phyloP scores from a whole-genome alignment of 1,139 yeast species.

The Kodamaea plutei region DNA sequence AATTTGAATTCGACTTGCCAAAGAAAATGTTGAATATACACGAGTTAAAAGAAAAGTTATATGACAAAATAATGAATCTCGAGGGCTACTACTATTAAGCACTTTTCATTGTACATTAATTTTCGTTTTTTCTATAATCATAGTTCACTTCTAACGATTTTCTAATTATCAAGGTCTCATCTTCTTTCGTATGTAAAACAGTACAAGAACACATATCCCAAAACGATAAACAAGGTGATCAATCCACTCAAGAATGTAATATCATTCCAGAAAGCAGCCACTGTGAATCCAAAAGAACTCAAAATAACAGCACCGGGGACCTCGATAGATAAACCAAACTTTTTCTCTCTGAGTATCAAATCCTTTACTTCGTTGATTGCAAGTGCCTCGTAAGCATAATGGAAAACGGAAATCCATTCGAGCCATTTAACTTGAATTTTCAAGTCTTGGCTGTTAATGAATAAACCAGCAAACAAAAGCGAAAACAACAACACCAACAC shows the following conservation, averaged over 20 bases:
- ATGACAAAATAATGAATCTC: conserved; percentile 48
- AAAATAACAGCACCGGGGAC: conserved; percentile 98
- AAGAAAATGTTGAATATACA: conserved; percentile 46
- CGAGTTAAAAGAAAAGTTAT: conserved; percentile 51
- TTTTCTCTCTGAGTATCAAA: conserved; percentile 76
- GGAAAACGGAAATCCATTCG: conserved; percentile 85
- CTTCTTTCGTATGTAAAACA: conserved; percentile 72
- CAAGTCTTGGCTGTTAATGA: conserved; percentile 76
- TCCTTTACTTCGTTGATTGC: conserved; percentile 92
- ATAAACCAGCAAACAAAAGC: conserved; percentile 85
- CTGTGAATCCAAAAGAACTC: conserved; percentile 91
- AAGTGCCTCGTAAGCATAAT: conserved; percentile 91
- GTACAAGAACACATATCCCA: conserved; percentile 76
- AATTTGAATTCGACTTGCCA: conserved; percentile 57
- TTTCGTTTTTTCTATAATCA: conserved; percentile 4
- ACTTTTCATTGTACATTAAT: not conserved
- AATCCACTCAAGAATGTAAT: conserved; percentile 50
- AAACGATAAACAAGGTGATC: conserved; percentile 46
- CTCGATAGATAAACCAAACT: conserved; percentile 88
- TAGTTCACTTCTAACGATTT: conserved; percentile 1
- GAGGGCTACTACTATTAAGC: not conserved
- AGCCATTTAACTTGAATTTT: conserved; percentile 72
- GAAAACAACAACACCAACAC: conserved; percentile 81
- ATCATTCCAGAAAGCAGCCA: conserved; percentile 70
- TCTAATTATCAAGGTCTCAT: conserved; percentile 23